Evolutionary conservation across 768 basidiomycete genomes (phyloP).

Genomic region (Imleria badia): DNA sequence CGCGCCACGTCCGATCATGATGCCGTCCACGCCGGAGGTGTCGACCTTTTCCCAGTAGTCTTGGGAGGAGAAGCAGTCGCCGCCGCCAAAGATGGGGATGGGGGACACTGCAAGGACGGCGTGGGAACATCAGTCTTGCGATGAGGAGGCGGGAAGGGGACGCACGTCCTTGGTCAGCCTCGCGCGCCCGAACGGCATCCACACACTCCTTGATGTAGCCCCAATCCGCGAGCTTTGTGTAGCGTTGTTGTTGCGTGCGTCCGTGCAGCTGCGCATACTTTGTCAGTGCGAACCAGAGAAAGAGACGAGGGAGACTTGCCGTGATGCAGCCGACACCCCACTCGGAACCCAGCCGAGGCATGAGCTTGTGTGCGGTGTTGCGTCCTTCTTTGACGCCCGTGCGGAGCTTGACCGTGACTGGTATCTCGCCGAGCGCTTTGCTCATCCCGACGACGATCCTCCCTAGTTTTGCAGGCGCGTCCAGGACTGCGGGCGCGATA

Average conservation of each 20-base stretch:
- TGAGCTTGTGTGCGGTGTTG: slow-evolving; percentile 87
- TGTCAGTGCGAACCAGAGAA: slow-evolving; percentile 1
- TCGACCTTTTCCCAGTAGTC: slow-evolving; percentile 80
- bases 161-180: slow-evolving; percentile 71
- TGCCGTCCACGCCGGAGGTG: slow-evolving; percentile 83
- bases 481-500: slow-evolving; percentile 60
- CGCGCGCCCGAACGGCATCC: slow-evolving; percentile 67
- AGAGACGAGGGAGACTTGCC: slow-evolving; percentile 20
- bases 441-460: slow-evolving; percentile 92
- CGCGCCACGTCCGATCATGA: slow-evolving; percentile 95
- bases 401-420: slow-evolving; percentile 87
- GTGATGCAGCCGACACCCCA: slow-evolving; percentile 48
- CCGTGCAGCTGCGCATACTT: slow-evolving; percentile 75
- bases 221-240: slow-evolving; percentile 93
- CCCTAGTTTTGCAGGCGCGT: slow-evolving; percentile 76
- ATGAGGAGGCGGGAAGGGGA: slow-evolving; percentile 7
- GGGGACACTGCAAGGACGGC: slow-evolving; percentile 53
- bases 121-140: not conserved
- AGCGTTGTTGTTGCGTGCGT: slow-evolving; percentile 91
- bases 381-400: slow-evolving; percentile 90
- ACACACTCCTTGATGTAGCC: slow-evolving; percentile 89
- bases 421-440: slow-evolving; percentile 84
- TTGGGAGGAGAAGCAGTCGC: slow-evolving; percentile 88
- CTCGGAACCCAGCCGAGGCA: slow-evolving; percentile 69
- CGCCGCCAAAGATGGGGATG: slow-evolving; percentile 95